Evolutionary conservation across 2,329 filamentous ascomycete species (phyloP).

Genomic region (Calonectria crousiana): DNA sequence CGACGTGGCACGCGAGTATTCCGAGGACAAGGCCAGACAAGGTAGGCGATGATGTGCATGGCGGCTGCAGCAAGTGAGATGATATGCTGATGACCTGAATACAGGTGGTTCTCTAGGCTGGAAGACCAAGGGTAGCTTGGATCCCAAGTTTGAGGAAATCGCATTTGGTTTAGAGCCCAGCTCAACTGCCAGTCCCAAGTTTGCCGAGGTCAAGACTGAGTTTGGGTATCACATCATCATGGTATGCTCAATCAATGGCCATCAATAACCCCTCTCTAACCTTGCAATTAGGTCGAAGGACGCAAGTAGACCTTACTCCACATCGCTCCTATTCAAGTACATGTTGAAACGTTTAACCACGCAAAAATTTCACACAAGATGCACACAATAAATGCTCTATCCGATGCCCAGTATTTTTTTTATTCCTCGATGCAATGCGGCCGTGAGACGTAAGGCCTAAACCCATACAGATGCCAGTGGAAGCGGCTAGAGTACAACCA

Average conservation of each 20-base stretch:
- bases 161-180: slow-evolving; percentile 78
- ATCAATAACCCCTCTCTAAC: slow-evolving; percentile 11
- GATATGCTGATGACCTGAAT: slow-evolving; percentile 17
- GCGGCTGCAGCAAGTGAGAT: neutral
- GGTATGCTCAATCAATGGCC: slow-evolving; percentile 59
- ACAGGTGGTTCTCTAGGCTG: slow-evolving; percentile 78
- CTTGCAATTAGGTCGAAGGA: slow-evolving; percentile 52
- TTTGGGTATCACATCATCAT: slow-evolving; percentile 87
- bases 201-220: slow-evolving; percentile 78
- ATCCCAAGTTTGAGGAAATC: slow-evolving; percentile 78
- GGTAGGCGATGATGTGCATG: slow-evolving; percentile 53
- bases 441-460: slow-evolving; percentile 49
- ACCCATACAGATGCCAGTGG: slow-evolving; percentile 60
- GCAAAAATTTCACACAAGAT: neutral
- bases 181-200: slow-evolving; percentile 72
- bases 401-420: slow-evolving; percentile 53
- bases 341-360: neutral
- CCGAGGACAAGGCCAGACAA: slow-evolving; percentile 81
- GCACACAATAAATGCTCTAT: slow-evolving; percentile 22
- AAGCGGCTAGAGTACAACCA: slow-evolving; percentile 62
- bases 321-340: slow-evolving; percentile 9
- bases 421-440: slow-evolving; percentile 55
- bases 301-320: slow-evolving; percentile 48
- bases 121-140: slow-evolving; percentile 76
- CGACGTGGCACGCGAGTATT: slow-evolving; percentile 78